phyloP scores from a whole-genome alignment of 2,329 filamentous ascomycete species.

The Cordyceps pruinosa region DNA sequence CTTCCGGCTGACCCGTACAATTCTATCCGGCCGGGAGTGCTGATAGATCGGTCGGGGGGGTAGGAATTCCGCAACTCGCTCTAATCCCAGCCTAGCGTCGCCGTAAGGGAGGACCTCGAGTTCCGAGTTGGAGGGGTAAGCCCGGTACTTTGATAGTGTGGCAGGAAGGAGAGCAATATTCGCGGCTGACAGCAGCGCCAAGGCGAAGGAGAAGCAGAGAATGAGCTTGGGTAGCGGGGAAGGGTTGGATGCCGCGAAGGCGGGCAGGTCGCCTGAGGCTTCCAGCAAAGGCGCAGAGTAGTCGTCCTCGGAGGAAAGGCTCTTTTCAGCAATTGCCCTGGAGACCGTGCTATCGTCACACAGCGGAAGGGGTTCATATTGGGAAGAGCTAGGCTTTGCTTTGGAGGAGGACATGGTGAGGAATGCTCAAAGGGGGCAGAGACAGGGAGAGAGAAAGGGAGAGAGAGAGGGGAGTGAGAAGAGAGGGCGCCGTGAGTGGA shows the following conservation, averaged over 20 bases:
- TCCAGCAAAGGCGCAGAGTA: background rate
- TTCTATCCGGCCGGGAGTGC: background rate
- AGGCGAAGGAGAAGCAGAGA: background rate
- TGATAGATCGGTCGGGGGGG: background rate
- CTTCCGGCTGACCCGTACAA: constrained; percentile 1
- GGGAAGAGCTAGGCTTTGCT: background rate
- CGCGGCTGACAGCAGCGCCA: background rate
- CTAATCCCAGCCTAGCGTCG: background rate
- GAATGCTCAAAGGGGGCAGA: background rate
- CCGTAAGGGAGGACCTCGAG: background rate
- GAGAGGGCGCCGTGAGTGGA: too few species aligned
- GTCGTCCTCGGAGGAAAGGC: background rate
- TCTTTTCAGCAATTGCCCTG: background rate
- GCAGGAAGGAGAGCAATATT: background rate
- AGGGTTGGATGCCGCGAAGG: background rate
- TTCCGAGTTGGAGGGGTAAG: background rate
- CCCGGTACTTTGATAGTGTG: background rate
- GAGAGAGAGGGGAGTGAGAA: background rate
- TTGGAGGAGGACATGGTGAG: background rate
- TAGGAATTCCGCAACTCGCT: background rate
- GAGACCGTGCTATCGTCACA: background rate
- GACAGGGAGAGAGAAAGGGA: background rate
- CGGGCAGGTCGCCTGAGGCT: background rate
- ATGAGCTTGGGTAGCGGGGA: background rate
- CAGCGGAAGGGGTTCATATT: background rate